Conservation (phyloP, 75 land plant species). For the Azolla pinnata region DNA sequence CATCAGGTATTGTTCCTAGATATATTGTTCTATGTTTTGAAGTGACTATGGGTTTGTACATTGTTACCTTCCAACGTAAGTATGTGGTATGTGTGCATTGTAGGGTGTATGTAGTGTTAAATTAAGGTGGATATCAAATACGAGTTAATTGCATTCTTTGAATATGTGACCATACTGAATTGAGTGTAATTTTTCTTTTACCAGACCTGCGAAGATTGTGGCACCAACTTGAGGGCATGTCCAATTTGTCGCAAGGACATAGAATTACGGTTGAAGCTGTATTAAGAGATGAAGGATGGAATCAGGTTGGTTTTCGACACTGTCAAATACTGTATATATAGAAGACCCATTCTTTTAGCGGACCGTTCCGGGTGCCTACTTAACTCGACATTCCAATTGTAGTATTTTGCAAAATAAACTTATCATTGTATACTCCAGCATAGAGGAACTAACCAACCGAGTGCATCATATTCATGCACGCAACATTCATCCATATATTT, state of each 20-base stretch:
- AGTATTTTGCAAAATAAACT: too few species aligned
- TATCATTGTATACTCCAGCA: too few species aligned
- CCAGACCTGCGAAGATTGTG: constrained; percentile 21
- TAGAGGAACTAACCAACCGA: too few species aligned
- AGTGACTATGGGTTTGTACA: neutral
- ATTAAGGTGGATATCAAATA: neutral
- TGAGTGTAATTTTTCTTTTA: neutral
- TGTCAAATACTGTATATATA: too few species aligned
- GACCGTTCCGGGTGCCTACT: too few species aligned
- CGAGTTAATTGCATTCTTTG: neutral
- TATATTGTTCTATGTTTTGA: neutral
- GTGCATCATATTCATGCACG: too few species aligned
- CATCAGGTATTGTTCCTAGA: constrained; percentile 17
- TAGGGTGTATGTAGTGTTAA: neutral
- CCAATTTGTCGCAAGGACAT: constrained; percentile 23
- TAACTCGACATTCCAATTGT: too few species aligned
- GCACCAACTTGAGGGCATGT: constrained; percentile 10
- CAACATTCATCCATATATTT: too few species aligned
- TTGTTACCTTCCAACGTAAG: neutral
- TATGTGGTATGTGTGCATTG: neutral
- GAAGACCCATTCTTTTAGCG: too few species aligned
- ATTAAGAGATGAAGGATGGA: constrained; percentile 23
- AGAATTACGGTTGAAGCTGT: constrained; percentile 15
- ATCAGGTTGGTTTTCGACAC: too few species aligned
- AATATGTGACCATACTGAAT: neutral